phyloP scores from a whole-genome alignment of 2,329 filamentous ascomycete genomes.

The Apiospora koreana region DNA sequence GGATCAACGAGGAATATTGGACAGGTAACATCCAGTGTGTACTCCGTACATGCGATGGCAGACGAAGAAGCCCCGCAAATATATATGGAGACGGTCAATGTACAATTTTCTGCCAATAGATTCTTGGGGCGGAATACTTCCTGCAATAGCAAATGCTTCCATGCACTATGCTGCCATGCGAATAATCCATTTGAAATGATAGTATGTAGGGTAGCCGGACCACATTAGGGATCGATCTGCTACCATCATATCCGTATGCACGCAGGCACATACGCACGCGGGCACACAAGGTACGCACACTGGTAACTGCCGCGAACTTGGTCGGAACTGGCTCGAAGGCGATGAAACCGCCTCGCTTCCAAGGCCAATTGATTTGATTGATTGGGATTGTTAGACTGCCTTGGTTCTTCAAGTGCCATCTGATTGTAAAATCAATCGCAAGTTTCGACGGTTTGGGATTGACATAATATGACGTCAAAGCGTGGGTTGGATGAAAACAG shows the following conservation, averaged over 20 bases:
- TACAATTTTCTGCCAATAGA: background rate
- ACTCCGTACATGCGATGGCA: background rate
- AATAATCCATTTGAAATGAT: background rate
- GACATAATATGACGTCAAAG: background rate
- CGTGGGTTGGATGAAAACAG: background rate
- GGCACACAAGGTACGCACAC: background rate
- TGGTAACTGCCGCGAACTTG: background rate
- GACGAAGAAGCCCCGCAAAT: background rate
- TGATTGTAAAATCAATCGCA: background rate
- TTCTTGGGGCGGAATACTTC: background rate
- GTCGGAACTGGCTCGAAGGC: background rate
- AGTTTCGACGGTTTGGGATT: background rate
- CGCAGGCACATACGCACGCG: too few relatives aligned
- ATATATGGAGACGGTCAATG: slow-evolving; percentile 1
- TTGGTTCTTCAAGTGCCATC: background rate
- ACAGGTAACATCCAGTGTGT: background rate
- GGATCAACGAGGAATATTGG: background rate
- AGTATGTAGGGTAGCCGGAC: background rate
- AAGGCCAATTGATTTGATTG: background rate
- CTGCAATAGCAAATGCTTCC: background rate
- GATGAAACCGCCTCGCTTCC: background rate
- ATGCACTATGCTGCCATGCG: background rate
- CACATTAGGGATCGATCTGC: background rate
- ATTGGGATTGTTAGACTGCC: background rate
- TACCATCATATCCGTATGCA: too few relatives aligned